Evolutionary conservation across 768 basidiomycete genomes (phyloP), one percentile per base, ranked within the genome.

Genomic region (Hypsizygus marmoreus): DNA sequence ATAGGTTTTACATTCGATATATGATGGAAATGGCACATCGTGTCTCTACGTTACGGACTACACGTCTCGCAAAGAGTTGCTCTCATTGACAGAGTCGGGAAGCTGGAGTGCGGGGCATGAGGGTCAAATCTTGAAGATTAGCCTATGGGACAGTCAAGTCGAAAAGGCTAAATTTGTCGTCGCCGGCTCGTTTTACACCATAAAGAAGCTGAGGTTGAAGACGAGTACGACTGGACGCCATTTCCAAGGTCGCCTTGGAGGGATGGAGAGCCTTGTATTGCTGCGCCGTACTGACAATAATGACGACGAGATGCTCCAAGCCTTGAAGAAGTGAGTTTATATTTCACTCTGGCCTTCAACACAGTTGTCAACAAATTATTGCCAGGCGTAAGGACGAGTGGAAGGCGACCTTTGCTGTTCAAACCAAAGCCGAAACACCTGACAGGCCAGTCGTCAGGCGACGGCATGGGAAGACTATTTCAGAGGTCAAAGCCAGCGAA

Each of bases 41-140:
- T 70, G 65, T 38, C 60, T 86, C 29, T 82, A 76, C 49, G 77
- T 83, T 24, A 86, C 84, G 6, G 86, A 88, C 59, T 88, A 86
- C 55, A 84, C 84, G 1, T 58, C 65, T 3, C 74, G 82, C 42
- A 53, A 70, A 3, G 63, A 74, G 40, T 63, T 85, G 26, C 56
- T 64, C 4, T 49, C 61, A n/a, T 46, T 59, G 3, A 45, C 55
- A 14, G 51, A 61, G 9, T 51, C 64, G 8, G 62, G 66, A 38
- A 55, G 63, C 17, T 78, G 76, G 73, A 65, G 72, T 2, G 44
- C 41, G n/a, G 67, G 69, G n/a, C 69, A 82, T n/a, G 66, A 74
- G 28, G 74, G 75, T 13, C 69, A 67, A 17, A 67, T 84, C 19
- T 56, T 84, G 43, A 80, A 75, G 49, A 71, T 88, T 33, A 60